Conservation (phyloP, 2,329 filamentous ascomycete species). For the Dactylonectria estremocensis region DNA sequence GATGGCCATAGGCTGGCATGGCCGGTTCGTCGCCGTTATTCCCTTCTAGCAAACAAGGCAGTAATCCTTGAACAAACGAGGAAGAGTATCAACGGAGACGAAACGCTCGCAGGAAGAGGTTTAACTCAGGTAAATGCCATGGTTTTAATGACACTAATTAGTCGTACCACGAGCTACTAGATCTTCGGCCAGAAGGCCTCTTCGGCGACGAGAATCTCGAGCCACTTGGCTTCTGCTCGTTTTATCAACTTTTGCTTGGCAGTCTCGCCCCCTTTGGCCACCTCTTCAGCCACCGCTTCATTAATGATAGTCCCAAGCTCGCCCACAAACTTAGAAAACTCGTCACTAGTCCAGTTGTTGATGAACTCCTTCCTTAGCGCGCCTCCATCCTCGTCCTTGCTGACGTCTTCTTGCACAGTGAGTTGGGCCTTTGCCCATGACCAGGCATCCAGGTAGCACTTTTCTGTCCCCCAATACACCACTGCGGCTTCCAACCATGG, state of each 20-base stretch:
- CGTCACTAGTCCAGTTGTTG: constrained; percentile 75
- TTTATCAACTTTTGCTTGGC: constrained; percentile 51
- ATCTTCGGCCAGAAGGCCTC: constrained; percentile 70
- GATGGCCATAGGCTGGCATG: too few relatives aligned
- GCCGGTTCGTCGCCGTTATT: too few relatives aligned
- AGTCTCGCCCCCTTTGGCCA: constrained; percentile 54
- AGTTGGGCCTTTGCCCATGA: constrained; percentile 62
- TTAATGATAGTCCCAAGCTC: constrained; percentile 70
- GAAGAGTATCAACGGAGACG: too few relatives aligned
- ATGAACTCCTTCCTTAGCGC: constrained; percentile 77
- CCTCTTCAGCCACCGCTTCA: constrained; percentile 60
- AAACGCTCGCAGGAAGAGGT: too few relatives aligned
- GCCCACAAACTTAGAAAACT: constrained; percentile 74
- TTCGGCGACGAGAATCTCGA: constrained; percentile 69
- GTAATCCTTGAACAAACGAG: too few relatives aligned
- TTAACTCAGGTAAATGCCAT: too few relatives aligned
- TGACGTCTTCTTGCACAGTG: constrained; percentile 31
- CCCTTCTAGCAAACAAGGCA: too few relatives aligned
- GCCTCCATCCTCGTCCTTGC: constrained; percentile 74
- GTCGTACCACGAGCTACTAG: too few relatives aligned
- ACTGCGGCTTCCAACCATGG: constrained; percentile 76
- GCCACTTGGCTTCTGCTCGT: constrained; percentile 62
- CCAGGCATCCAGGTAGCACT: constrained; percentile 74
- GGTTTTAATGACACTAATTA: too few relatives aligned
- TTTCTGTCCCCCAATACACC: constrained; percentile 85